Evolutionary conservation across 768 basidiomycete species (phyloP).

Genomic region (Phanerodontia chrysosporium): DNA sequence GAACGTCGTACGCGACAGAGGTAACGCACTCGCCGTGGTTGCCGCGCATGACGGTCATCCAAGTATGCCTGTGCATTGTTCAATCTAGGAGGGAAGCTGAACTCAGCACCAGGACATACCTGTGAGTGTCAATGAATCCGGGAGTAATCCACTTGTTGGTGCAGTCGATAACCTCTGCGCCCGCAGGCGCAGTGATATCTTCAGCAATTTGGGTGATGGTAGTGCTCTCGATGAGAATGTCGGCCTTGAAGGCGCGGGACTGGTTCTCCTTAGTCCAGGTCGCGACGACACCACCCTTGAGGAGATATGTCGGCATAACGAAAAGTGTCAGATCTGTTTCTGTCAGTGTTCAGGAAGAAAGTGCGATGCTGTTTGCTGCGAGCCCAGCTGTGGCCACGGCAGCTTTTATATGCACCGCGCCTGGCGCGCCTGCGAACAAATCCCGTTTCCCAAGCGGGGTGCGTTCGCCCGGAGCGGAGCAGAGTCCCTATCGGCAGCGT

Average conservation of each 20-base stretch:
- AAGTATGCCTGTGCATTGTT: slow-evolving; percentile 17
- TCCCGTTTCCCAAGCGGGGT: too few relatives aligned
- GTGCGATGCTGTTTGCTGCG: background rate
- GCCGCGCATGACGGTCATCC: slow-evolving; percentile 25
- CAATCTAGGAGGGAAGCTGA: background rate
- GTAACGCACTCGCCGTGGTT: slow-evolving; percentile 23
- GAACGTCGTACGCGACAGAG: background rate
- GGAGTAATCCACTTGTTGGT: slow-evolving; percentile 26
- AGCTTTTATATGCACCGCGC: background rate
- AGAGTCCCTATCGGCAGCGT: background rate
- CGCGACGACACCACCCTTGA: slow-evolving; percentile 23
- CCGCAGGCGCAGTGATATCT: slow-evolving; percentile 15
- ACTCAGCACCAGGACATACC: slow-evolving; percentile 14
- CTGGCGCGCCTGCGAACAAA: too few relatives aligned
- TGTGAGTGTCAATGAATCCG: slow-evolving; percentile 29
- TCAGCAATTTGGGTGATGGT: slow-evolving; percentile 22
- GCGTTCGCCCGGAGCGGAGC: too few relatives aligned
- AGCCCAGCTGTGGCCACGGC: background rate
- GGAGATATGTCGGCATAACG: slow-evolving; percentile 15
- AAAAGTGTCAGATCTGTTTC: too few relatives aligned
- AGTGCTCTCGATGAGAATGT: slow-evolving; percentile 24
- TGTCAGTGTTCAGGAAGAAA: too few relatives aligned
- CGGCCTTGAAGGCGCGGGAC: slow-evolving; percentile 19
- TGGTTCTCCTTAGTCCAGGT: slow-evolving; percentile 19
- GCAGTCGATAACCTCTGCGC: slow-evolving; percentile 25